Percentiles rank a stretch among this genome's conserved stretches.
phyloP scores from a whole-genome alignment of 139 green algal genomes.

The Desmodesmus armatus region DNA sequence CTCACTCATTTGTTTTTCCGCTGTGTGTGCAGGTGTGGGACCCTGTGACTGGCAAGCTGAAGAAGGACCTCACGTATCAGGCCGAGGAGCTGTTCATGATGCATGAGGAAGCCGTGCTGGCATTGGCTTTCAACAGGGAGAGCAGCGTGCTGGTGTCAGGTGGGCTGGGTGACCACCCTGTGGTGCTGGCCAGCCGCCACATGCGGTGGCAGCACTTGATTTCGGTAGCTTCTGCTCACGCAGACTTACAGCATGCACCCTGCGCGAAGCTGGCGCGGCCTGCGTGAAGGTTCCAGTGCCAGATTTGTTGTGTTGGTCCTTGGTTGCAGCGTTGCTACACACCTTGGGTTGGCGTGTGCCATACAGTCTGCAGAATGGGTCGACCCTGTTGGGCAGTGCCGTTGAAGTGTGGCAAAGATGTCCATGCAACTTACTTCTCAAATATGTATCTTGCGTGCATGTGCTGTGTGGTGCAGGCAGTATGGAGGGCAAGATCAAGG shows the following conservation, averaged over 20 bases:
- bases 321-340: no score
- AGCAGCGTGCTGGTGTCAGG: conserved; percentile 65
- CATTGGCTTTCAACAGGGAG: conserved; percentile 86
- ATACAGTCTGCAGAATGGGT: no score
- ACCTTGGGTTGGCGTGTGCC: no score
- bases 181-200: background rate
- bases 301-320: no score
- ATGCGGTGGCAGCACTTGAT: no score
- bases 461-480: conserved; percentile 55
- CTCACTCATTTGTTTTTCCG: background rate
- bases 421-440: no score
- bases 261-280: no score
- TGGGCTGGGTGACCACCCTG: background rate
- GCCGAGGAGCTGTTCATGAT: conserved; percentile 97
- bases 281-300: no score
- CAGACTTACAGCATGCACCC: no score
- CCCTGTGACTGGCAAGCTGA: conserved; percentile 87
- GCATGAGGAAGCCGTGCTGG: conserved; percentile 94
- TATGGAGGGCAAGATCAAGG: conserved; percentile 90
- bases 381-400: no score
- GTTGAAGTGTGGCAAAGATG: no score
- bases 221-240: background rate
- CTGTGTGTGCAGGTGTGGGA: conserved; percentile 91
- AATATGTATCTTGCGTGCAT: no score
- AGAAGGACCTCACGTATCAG: conserved; percentile 96